Evolutionary conservation across 2,329 filamentous ascomycete species (phyloP), one percentile per base, ranked within the genome.

Genomic region (Aspergillus amoenus): DNA sequence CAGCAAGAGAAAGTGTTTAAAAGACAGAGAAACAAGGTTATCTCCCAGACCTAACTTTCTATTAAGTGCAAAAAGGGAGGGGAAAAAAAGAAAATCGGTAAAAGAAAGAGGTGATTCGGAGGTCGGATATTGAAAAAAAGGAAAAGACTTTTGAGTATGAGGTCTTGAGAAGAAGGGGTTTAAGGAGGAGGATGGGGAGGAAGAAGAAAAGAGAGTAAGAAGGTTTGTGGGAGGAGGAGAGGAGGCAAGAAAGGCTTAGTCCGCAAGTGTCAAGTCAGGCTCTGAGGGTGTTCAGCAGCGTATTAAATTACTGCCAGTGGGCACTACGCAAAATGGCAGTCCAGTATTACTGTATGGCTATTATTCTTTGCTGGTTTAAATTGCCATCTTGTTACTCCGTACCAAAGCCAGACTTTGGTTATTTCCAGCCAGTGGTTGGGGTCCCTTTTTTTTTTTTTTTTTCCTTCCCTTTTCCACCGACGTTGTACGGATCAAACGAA

Each of bases 31-130:
- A 65, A 68, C 57, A 61, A 64, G 61, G 57, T 47, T 61, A 61
- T 66, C 61, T 65, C 63, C 63, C 54, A 60, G 60, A 65, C 65
- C 64, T 66, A 66, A 64, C 56, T 61, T 60, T 66, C 63, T 65
- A 66, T 63, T 61, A 61, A 62, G 61, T 61, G 58, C 59, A 63
- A 60, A 61, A 63, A 61, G 57, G 48, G 48, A 57, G 47, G 21
- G 18, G 42, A 44, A 44, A 27, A 55, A 56, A 55, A 56, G 54
- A 55, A 61, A 57, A 53, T 30, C 51, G n/a, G 51, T 57, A 59
- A 59, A 55, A 56, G 52, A 55, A 57, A 51, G 57, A 50, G 53
- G 59, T 50, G 51, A 61, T 55, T 53, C 44, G 45, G 41, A 34
- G 45, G 18, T 54, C 50, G 40, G 46, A 51, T 54, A 52, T 53